Conservation (phyloP, 495 filamentous ascomycete genomes). For the Cudoniella acicularis region DNA sequence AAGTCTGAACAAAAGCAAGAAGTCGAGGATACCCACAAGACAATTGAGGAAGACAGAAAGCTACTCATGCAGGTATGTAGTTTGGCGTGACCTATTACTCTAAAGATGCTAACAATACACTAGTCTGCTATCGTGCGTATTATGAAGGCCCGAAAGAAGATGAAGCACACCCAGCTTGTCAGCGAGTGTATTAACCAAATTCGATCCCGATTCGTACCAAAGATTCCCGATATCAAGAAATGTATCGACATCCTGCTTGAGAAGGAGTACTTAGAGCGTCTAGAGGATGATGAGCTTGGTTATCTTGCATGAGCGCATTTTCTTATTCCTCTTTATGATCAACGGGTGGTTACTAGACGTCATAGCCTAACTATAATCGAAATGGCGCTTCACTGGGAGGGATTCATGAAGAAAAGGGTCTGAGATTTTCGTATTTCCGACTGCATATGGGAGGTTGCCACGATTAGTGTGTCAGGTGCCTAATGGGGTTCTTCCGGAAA, state of each 20-base stretch:
- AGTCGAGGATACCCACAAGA: conserved; percentile 96
- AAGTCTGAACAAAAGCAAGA: conserved; percentile 95
- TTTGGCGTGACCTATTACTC: background rate
- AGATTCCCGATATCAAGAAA: conserved; percentile 95
- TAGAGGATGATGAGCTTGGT: conserved; percentile 90
- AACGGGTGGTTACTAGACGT: background rate
- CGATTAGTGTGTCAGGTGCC: background rate
- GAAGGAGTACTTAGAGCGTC: conserved; percentile 96
- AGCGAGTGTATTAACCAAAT: conserved; percentile 94
- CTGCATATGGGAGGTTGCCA: conserved; percentile 12
- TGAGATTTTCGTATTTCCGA: background rate
- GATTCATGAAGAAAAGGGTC: background rate
- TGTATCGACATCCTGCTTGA: conserved; percentile 98
- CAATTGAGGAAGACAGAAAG: conserved; percentile 97
- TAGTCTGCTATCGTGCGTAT: conserved; percentile 98
- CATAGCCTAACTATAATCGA: background rate
- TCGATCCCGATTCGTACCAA: conserved; percentile 87
- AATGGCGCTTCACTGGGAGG: background rate
- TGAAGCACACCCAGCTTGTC: conserved; percentile 93
- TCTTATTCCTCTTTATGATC: conserved; percentile 3
- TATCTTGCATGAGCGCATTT: conserved; percentile 65
- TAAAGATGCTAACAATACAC: conserved; percentile 22
- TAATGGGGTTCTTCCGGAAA: background rate
- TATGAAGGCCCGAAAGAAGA: conserved; percentile 98
- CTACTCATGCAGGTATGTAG: conserved; percentile 87